Evolutionary conservation across 805 yeast genomes (phyloP).

Genomic region (Kregervanrija pseudodelftensis): DNA sequence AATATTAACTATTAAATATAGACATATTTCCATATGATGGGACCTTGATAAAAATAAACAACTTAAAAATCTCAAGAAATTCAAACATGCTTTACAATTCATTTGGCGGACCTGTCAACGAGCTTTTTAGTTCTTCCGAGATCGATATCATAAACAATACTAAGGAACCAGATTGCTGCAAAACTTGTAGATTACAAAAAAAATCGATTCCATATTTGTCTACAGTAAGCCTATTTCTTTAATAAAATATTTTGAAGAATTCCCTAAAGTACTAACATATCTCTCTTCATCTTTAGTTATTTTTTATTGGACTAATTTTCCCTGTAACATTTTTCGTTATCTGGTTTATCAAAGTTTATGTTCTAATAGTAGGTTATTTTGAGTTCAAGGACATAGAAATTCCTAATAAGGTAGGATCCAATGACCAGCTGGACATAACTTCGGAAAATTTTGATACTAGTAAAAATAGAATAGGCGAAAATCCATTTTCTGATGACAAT

Average conservation of each 20-base stretch:
- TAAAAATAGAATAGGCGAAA: no score
- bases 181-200: constrained; percentile 5
- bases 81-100: no score
- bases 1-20: no score
- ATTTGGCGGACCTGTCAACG: no score
- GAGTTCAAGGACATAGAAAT: not conserved
- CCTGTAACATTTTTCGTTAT: constrained; percentile 6
- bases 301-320: constrained; percentile 5
- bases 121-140: no score
- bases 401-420: not conserved
- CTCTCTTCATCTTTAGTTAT: constrained; percentile 3
- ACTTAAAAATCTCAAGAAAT: no score
- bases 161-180: not conserved
- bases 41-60: no score
- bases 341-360: constrained; percentile 3
- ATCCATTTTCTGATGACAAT: constrained; percentile 3
- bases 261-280: not conserved
- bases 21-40: no score
- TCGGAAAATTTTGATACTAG: not conserved
- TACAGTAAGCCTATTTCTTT: constrained; percentile 1
- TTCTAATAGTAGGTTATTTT: not conserved
- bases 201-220: constrained; percentile 2
- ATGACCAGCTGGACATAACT: not conserved
- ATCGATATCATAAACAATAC: no score
- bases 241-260: not conserved